Base-by-base conservation (phyloP, 495 filamentous ascomycete species). In the Daldinia loculata region DNA sequence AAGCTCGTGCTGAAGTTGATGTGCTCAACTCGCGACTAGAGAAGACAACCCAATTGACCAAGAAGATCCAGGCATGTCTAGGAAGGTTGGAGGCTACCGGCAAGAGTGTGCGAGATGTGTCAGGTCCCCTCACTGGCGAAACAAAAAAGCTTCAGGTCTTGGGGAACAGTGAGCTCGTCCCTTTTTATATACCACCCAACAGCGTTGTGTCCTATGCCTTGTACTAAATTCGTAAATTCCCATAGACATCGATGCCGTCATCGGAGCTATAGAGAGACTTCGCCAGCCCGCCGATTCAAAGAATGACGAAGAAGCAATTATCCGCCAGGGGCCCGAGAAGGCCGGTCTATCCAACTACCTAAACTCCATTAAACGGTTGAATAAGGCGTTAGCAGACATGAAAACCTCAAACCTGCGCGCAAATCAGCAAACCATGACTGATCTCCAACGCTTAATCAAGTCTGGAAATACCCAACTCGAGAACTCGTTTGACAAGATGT, bases 71-170 rank as follows among this genome's bases (percentile, higher is more conserved):
- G 78, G 89, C 92, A 19, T 96, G 93, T 29, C 84, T 97, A 58
- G 89, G 89, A 32, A 88, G 95, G 72, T 82, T 99, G 12, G 93
- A 97, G 69, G 89, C 89, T 32, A 93, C 91, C 55, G 95, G 93
- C 19, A 92, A 93, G 76, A 93, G 89, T 55, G 93, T 98, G 15
- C 90, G 94, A 65, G 91, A 97, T 66, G 93, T 96, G 9, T 93
- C 97, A 53, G 93, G 94, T 1, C 96, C 96, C 8, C 90, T 98
- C 29, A 94, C 94, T 78, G 93, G 92, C 74, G 96, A 97, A 76
- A 98, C 96, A 2, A 91, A 93, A 79, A 89, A 87, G 39, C 87
- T 98, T 5, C 96, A 98, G 77, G 86, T 88, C 24, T 88, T 94
- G 41, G 94, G 92, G 60, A 89, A 84, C 68, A 98, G 90, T 91